Conservation (phyloP, 805 yeast genomes). For the Candida piceae region DNA sequence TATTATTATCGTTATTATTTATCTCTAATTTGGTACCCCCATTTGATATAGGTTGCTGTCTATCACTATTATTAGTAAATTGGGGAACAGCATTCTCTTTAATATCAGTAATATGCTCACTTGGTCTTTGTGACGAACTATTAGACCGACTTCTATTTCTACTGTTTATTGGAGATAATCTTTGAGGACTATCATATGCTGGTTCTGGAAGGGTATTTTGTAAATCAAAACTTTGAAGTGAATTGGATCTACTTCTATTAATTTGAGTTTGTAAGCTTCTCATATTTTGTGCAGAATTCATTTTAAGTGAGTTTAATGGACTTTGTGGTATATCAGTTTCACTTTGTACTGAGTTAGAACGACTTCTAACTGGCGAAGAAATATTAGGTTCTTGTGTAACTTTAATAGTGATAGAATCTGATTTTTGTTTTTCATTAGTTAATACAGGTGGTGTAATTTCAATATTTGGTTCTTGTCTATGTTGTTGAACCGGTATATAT, state of each 20-base stretch:
- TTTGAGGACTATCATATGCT: constrained; percentile 4
- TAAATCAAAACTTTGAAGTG: constrained; percentile 15
- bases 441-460: background rate
- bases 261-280: constrained; percentile 11
- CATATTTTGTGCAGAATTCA: constrained; percentile 16
- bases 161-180: constrained; percentile 10
- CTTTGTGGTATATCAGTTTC: constrained; percentile 21
- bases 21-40: too few species aligned
- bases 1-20: too few species aligned
- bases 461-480: background rate
- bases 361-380: background rate
- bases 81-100: constrained; percentile 8
- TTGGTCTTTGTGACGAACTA: constrained; percentile 22
- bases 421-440: too few species aligned
- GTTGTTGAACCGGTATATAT: constrained; percentile 3
- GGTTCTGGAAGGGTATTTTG: background rate
- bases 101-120: constrained; percentile 16
- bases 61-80: too few species aligned
- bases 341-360: constrained; percentile 21
- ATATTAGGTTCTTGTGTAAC: too few species aligned
- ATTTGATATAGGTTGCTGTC: too few species aligned
- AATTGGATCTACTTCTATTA: constrained; percentile 25
- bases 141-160: constrained; percentile 20
- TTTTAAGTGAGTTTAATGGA: constrained; percentile 28
- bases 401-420: too few species aligned